Evolutionary conservation across 2,329 filamentous ascomycete genomes (phyloP).

Genomic region (Alternaria ventricosa): DNA sequence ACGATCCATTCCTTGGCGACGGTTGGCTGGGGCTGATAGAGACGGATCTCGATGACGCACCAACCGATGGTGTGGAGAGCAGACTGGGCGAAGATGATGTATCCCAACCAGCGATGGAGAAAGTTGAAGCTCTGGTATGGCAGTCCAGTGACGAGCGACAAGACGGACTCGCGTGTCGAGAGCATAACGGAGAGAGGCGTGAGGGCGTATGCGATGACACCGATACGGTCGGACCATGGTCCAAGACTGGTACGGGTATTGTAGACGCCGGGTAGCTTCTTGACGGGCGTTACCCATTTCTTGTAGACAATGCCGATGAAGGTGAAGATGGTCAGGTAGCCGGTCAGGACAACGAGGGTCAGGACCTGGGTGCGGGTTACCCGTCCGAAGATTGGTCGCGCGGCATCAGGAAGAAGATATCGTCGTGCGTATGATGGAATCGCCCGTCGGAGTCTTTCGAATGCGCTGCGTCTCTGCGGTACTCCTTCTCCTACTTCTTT

Average conservation of each 20-base stretch:
- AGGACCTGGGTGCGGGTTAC: constrained; percentile 72
- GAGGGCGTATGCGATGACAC: constrained; percentile 74
- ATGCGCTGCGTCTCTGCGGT: constrained; percentile 26
- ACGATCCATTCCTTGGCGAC: constrained; percentile 64
- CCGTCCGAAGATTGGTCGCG: constrained; percentile 67
- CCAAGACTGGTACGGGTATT: constrained; percentile 72
- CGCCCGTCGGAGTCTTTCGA: constrained; percentile 43
- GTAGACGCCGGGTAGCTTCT: constrained; percentile 58
- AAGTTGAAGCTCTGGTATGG: constrained; percentile 79
- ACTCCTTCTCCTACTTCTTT: constrained; percentile 28
- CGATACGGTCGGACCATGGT: constrained; percentile 72
- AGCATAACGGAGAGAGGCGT: constrained; percentile 74
- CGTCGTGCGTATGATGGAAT: constrained; percentile 54
- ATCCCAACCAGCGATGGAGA: constrained; percentile 68
- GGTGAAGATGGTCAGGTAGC: constrained; percentile 69
- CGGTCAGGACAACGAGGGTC: constrained; percentile 63
- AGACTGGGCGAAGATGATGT: constrained; percentile 73
- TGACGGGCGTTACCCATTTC: constrained; percentile 73
- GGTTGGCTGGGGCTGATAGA: constrained; percentile 75
- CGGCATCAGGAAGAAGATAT: constrained; percentile 67
- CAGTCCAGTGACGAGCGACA: constrained; percentile 73
- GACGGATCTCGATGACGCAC: constrained; percentile 68
- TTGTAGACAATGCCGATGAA: constrained; percentile 72
- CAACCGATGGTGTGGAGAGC: constrained; percentile 74
- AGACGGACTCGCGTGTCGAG: constrained; percentile 71